A percentile compares a stretch with the other conserved stretches of the same genome.
Conservation (phyloP, 148 eudicot species). For the Silene conica region DNA sequence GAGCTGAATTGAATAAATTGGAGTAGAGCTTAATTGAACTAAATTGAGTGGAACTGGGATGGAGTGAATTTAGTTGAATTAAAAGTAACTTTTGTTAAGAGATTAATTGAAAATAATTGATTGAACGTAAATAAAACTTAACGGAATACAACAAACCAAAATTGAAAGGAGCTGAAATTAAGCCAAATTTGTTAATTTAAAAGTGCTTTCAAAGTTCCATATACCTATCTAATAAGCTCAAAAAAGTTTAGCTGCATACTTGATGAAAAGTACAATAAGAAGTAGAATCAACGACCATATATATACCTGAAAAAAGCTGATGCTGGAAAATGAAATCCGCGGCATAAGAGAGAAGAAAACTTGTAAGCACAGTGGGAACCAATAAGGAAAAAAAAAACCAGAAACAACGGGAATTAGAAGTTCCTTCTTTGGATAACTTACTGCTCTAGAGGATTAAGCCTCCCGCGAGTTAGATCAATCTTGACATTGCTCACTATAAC, state of each 20-base stretch:
- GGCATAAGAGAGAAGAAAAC: constrained; percentile 1
- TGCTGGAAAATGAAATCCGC: constrained; percentile 34
- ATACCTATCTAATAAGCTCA: neutral
- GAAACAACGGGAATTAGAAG: neutral
- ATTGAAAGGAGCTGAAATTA: too few species aligned
- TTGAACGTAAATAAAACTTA: too few species aligned
- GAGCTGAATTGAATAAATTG: too few species aligned
- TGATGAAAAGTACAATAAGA: neutral
- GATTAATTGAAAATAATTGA: too few species aligned
- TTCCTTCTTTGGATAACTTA: constrained; percentile 21
- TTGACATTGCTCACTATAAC: constrained; percentile 66
- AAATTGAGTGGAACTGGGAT: too few species aligned
- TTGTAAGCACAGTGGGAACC: neutral
- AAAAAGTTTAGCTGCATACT: neutral
- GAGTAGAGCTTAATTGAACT: too few species aligned
- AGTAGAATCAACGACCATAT: constrained; percentile 11
- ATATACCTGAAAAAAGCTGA: constrained; percentile 72
- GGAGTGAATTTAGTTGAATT: too few species aligned
- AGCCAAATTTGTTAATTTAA: neutral
- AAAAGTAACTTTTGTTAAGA: too few species aligned
- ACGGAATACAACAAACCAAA: too few species aligned
- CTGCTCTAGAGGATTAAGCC: constrained; percentile 71
- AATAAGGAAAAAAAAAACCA: neutral
- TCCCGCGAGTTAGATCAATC: constrained; percentile 82
- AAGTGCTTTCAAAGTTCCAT: neutral